Conservation (phyloP, 257 asterid species). For the Solanum virginianum region DNA sequence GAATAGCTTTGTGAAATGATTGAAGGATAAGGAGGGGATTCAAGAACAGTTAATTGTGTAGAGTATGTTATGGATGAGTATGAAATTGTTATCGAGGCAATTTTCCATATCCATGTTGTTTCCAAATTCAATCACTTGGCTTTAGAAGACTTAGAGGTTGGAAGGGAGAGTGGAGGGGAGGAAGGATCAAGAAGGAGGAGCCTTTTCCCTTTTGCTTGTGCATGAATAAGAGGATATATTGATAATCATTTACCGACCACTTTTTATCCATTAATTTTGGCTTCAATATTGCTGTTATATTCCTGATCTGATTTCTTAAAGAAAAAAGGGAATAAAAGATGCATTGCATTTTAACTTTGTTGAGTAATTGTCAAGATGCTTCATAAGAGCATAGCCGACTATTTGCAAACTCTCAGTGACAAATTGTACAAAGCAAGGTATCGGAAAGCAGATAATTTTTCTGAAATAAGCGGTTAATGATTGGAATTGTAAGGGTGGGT, state of each 20-base stretch:
- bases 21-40: not conserved
- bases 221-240: not conserved
- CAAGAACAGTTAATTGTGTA: not conserved
- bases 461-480: not conserved
- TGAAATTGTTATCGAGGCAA: not conserved
- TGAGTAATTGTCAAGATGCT: not conserved
- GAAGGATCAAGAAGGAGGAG: not conserved
- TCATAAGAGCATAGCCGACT: not conserved
- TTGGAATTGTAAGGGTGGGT: not conserved
- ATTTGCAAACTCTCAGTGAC: not conserved
- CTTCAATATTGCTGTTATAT: not conserved
- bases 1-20: not conserved
- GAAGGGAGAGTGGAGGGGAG: not conserved
- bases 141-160: not conserved
- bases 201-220: not conserved
- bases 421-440: not conserved
- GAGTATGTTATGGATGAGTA: not conserved
- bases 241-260: not conserved
- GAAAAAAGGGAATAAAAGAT: not conserved
- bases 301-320: not conserved
- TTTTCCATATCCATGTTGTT: not conserved
- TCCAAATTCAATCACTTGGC: not conserved
- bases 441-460: not conserved
- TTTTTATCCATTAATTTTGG: not conserved
- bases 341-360: not conserved